Base-by-base conservation (phyloP, 2,329 filamentous ascomycete genomes). In the Diaporthe sp. region DNA sequence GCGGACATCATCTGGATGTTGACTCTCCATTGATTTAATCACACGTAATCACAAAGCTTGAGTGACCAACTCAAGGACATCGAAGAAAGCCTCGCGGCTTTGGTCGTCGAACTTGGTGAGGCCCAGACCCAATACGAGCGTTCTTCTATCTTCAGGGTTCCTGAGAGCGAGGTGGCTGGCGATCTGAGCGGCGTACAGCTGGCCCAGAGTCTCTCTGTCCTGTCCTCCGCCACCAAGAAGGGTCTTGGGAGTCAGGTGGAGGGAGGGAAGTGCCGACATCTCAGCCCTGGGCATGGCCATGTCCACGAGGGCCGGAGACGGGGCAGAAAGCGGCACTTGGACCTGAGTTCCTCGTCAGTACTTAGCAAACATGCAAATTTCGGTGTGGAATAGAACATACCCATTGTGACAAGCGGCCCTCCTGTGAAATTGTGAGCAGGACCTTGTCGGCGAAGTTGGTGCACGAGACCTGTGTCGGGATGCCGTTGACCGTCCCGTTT, bases 351-450 rank as follows among this genome's bases (percentile, higher is more conserved):
- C 9, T 82, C 4, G 13, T 76, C 13, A 76, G 54, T 45, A 64
- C 19, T 19, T 55, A 7, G 4, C 2, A 6, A 19, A 13, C 9
- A 17, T 13, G 81, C 55, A 83, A 77, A 79, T 81, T 42, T 25
- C 58, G 22, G 33, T 15, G 30, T 7, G 54, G 77, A 77, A 78
- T 70, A 40, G 45, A 25, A 82, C 86, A 71, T 87, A 98, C 95
- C 97, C 97, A 99, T 88, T 98, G 97, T 28, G 94, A 94, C 61
- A 98, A 85, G 75, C 93, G 90, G 9, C 96, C 96, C 76, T 93
- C 90, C 85, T 98, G 97, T 0, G 94, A 94, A 75, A 98, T 89
- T 1, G 95, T 98, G 77, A 99, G 87, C 79, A 99, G 85, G 79
- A 99, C 95, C 84, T 95, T 97, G 88, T 98, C 97, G 12, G 92